These are phyloP conservation scores for Melastoma candidum DNA, from an alignment of 441 rosid genomes.

Conservation along the genomic window DNA sequence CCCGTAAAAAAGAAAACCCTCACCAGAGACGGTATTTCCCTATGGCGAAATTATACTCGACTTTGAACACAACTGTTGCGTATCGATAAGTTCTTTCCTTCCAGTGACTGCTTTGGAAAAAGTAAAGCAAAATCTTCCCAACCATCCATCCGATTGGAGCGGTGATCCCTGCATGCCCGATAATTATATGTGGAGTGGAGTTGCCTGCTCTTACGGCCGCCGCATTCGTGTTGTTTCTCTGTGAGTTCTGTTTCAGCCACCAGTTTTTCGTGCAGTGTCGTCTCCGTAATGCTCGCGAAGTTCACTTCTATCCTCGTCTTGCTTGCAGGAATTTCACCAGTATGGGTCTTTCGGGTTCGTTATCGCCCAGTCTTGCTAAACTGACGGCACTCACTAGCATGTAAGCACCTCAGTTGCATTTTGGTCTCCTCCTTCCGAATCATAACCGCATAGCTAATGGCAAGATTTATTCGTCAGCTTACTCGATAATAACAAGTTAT, in stretches of 20 bases:
- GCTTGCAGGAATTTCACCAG: slow-evolving; percentile 54
- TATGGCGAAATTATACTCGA: not conserved
- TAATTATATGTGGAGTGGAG: slow-evolving; percentile 68
- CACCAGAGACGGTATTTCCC: slow-evolving; percentile 64
- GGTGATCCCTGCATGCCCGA: slow-evolving; percentile 86
- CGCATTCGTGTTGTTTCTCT: slow-evolving; percentile 53
- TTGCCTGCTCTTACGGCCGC: slow-evolving; percentile 53
- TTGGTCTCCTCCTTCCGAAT: too few species aligned
- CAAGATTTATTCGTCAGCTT: slow-evolving; percentile 25
- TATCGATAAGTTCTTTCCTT: slow-evolving; percentile 8
- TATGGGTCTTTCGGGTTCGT: slow-evolving; percentile 58
- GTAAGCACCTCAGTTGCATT: slow-evolving; percentile 27
- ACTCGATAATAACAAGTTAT: slow-evolving; percentile 67
- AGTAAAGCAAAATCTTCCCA: slow-evolving; percentile 34
- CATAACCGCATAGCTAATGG: too few species aligned
- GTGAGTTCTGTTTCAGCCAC: slow-evolving; percentile 39
- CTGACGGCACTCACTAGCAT: slow-evolving; percentile 69
- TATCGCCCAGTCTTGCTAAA: slow-evolving; percentile 44
- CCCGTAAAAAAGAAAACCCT: slow-evolving; percentile 54
- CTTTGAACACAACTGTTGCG: too few species aligned
- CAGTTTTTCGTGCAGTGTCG: not conserved
- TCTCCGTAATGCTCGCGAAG: slow-evolving; percentile 9
- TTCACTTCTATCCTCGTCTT: slow-evolving; percentile 3
- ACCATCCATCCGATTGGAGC: slow-evolving; percentile 65
- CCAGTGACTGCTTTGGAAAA: slow-evolving; percentile 50